These are phyloP conservation scores for Phaeophleospora eucalypticola DNA, from an alignment of 2,329 filamentous ascomycete genomes.

Conservation along the genomic window DNA sequence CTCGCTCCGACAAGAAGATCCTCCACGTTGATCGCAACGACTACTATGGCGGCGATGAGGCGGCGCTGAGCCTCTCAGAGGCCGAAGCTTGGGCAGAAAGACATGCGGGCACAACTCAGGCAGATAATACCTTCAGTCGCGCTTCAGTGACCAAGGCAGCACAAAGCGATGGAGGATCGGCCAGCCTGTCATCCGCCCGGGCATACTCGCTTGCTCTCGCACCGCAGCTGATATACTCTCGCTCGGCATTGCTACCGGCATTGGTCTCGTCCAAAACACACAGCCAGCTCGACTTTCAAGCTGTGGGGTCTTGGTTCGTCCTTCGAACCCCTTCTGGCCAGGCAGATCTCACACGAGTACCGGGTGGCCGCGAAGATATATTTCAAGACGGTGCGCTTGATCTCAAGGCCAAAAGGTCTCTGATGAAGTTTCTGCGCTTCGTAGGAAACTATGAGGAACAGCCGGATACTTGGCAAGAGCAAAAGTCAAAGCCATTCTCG, in stretches of 20 bases:
- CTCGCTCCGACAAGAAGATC: conserved; percentile 84
- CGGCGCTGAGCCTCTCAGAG: conserved; percentile 79
- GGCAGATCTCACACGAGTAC: conserved; percentile 56
- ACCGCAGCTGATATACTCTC: conserved; percentile 81
- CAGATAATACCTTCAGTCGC: conserved; percentile 23
- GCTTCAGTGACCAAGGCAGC: conserved; percentile 33
- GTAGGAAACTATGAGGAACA: conserved; percentile 67
- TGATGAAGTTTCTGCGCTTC: conserved; percentile 94
- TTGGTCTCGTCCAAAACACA: conserved; percentile 88
- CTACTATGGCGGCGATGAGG: conserved; percentile 83
- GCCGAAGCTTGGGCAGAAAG: conserved; percentile 67
- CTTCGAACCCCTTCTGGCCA: conserved; percentile 40
- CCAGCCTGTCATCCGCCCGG: conserved; percentile 57
- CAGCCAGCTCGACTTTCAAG: conserved; percentile 85
- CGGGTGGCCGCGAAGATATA: conserved; percentile 86
- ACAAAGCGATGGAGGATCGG: conserved; percentile 17
- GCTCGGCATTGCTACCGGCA: conserved; percentile 69
- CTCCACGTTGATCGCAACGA: conserved; percentile 83
- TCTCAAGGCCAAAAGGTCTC: conserved; percentile 71
- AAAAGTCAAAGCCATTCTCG: conserved; percentile 53
- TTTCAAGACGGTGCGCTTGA: conserved; percentile 75
- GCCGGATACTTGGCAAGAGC: conserved; percentile 54
- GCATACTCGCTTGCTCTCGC: conserved; percentile 79
- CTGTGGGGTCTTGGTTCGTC: conserved; percentile 90
- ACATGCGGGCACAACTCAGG: conserved; percentile 13